A percentile compares a stretch with the other conserved stretches of the same genome.
Evolutionary conservation across 306 rosid genomes (phyloP).

Genomic region (Canavalia gladiata): DNA sequence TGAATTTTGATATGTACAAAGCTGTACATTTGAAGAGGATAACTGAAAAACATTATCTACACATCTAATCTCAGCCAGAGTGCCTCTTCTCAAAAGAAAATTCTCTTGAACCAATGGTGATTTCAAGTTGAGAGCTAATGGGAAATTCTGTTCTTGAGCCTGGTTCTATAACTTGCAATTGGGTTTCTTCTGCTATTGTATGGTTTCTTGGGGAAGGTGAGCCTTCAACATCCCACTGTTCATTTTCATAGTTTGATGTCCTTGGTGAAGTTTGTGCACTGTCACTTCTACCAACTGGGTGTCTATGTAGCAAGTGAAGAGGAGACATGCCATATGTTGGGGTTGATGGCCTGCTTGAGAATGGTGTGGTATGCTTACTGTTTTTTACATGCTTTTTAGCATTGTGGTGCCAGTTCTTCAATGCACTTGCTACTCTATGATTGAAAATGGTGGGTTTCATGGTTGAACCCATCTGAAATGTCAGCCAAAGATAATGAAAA

Average conservation of each 20-base stretch:
- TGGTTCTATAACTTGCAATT: slow-evolving; percentile 46
- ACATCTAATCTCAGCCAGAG: not conserved
- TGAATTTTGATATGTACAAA: slow-evolving; percentile 23
- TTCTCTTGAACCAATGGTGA: slow-evolving; percentile 36
- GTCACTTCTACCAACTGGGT: slow-evolving; percentile 43
- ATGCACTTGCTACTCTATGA: slow-evolving; percentile 66
- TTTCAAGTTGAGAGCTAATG: slow-evolving; percentile 49
- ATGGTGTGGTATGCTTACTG: slow-evolving; percentile 55
- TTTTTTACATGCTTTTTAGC: slow-evolving; percentile 63
- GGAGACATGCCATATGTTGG: slow-evolving; percentile 79
- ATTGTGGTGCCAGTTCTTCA: slow-evolving; percentile 67
- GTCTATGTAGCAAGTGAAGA: slow-evolving; percentile 62
- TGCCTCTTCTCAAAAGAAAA: slow-evolving; percentile 61
- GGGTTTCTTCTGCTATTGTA: slow-evolving; percentile 14
- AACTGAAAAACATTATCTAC: not conserved
- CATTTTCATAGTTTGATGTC: slow-evolving; percentile 51
- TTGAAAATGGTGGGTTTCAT: slow-evolving; percentile 77
- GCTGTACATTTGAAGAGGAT: slow-evolving; percentile 21
- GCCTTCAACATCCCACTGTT: slow-evolving; percentile 56
- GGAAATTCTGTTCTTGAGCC: slow-evolving; percentile 44
- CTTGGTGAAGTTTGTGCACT: slow-evolving; percentile 59
- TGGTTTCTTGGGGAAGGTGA: slow-evolving; percentile 47
- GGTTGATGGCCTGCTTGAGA: slow-evolving; percentile 66
- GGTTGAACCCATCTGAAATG: slow-evolving; percentile 76
- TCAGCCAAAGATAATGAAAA: slow-evolving; percentile 2